Evolutionary conservation across 371 early-diverging fungal species (phyloP), one percentile per base, ranked within the genome.

Genomic region (Syncephalastrum monosporum): DNA sequence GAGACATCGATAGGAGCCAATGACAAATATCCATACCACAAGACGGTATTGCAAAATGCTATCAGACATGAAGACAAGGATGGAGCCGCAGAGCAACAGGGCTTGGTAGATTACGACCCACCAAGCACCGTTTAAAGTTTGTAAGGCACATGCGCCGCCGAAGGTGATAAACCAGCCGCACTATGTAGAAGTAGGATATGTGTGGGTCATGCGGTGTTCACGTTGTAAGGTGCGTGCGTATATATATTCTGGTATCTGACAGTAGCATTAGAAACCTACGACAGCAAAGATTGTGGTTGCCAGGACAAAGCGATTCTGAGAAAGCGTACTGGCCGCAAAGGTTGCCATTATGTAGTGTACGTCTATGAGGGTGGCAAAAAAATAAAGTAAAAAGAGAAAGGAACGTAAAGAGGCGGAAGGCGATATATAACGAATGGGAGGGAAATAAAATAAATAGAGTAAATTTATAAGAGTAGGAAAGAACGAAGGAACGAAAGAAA

Each of bases 31-130:
- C 45, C 64, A 61, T 72, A 72, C 78, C 42, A 65, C 65, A 21
- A 71, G 56, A 51, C 74, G 64, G 56, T 78, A 73, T 15, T 68
- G 50, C 14, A 49, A 44, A 24, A 71, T 53, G 2, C 66, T 49
- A 16, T 59, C 67, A 27, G 67, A 51, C 50, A 65, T 47, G 43
- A 75, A 67, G 5, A 67, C 19, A 16, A 60, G 23, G 12, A 58
- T 47, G 24, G 60, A 55, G 15, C 65, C 68, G 12, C 57, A 5
- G 2, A 64, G 57, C 27, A 78, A 57, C 16, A 61, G 41, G 5
- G 69, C 49, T 56, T 78, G 67, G 59, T 71, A 78, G 1, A 69
- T 44, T 8, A 78, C 61, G 14, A 78, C 60, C 78, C 78, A 78
- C 78, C 78, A 78, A 25, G 73, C 75, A 3, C 75, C 75, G 38